Conservation (phyloP, 345 rosid genomes). For the Pugionium dolabratum region DNA sequence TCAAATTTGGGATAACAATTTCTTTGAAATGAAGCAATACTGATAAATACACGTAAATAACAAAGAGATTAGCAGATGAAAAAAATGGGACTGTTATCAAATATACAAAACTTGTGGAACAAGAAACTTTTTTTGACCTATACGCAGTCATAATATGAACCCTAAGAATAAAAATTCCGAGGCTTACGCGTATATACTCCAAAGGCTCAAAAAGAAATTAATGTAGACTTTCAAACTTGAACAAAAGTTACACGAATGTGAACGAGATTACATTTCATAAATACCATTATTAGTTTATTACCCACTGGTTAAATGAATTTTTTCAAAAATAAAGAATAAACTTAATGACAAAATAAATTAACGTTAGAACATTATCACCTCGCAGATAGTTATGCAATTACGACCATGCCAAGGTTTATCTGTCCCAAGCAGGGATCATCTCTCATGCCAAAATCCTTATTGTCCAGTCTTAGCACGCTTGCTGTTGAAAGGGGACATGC, state of each 20-base stretch:
- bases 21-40: no score
- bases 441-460: constrained; percentile 31
- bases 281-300: constrained; percentile 40
- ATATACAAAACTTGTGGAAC: not conserved
- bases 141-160: not conserved
- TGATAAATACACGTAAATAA: no score
- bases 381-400: constrained; percentile 11
- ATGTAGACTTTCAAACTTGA: constrained; percentile 17
- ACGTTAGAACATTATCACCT: constrained; percentile 40
- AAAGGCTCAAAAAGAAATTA: constrained; percentile 13
- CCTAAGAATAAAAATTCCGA: not conserved
- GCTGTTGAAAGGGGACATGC: constrained; percentile 87
- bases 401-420: constrained; percentile 29
- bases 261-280: constrained; percentile 31
- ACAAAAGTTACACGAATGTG: not conserved
- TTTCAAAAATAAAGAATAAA: constrained; percentile 41
- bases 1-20: no score
- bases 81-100: no score
- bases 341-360: constrained; percentile 38
- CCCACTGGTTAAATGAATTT: constrained; percentile 21
- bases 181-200: not conserved
- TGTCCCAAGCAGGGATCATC: constrained; percentile 28
- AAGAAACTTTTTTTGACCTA: not conserved
- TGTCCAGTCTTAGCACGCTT: constrained; percentile 93
- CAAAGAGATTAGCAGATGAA: no score